Conservation (phyloP, 179 eudicot genomes). For the Spergularia azorica region DNA sequence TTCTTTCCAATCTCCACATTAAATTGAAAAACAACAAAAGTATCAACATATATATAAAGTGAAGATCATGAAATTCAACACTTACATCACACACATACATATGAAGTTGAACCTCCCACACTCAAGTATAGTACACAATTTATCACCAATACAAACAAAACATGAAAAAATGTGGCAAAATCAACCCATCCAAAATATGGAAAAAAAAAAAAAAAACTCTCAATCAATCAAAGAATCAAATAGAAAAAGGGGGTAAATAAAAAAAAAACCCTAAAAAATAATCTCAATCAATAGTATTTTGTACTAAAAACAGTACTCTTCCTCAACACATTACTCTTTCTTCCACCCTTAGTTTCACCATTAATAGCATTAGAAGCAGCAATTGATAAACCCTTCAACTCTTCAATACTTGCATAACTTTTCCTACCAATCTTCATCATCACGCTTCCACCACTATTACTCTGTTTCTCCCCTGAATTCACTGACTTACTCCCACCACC, state of each 20-base stretch:
- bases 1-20: too few relatives aligned
- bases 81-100: not conserved
- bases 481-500: conserved; percentile 53
- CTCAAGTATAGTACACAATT: not conserved
- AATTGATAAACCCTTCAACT: conserved; percentile 60
- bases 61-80: not conserved
- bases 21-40: too few relatives aligned
- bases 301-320: conserved; percentile 49
- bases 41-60: not conserved
- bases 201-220: too few relatives aligned
- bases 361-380: conserved; percentile 55
- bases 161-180: not conserved
- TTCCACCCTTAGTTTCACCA: conserved; percentile 48
- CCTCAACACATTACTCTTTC: conserved; percentile 34
- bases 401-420: conserved; percentile 77
- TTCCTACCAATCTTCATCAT: conserved; percentile 51
- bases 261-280: not conserved
- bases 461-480: conserved; percentile 60
- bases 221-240: not conserved
- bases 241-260: not conserved
- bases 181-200: not conserved
- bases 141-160: conserved; percentile 3
- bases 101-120: not conserved
- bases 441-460: not conserved
- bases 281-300: conserved; percentile 43